Evolutionary conservation across 139 green algal genomes (phyloP).

Genomic region (Micromonas commoda): DNA sequence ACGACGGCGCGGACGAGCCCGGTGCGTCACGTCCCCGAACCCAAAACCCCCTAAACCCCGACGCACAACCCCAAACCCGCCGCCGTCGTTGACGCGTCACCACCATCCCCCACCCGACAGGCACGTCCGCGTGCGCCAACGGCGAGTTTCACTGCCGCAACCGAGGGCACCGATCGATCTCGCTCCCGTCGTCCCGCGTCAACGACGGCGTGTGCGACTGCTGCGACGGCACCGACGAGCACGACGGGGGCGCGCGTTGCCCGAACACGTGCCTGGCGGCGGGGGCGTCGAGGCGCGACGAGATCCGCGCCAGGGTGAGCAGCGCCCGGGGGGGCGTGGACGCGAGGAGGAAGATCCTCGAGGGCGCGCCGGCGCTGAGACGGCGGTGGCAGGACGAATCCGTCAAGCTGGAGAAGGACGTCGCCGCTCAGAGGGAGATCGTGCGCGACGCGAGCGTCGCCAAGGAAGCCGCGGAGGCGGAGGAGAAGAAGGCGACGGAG

Average conservation of each 20-base stretch:
- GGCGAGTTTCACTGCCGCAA: conserved; percentile 25
- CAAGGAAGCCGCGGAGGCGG: background rate
- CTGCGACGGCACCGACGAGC: conserved; percentile 35
- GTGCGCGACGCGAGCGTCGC: background rate
- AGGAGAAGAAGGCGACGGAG: background rate
- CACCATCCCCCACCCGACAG: no score
- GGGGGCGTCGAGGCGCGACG: background rate
- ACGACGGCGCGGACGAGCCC: conserved; percentile 34
- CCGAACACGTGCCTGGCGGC: conserved; percentile 5
- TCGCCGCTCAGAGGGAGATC: background rate
- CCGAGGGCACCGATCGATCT: background rate
- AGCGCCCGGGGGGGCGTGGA: background rate
- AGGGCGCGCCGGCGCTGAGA: background rate
- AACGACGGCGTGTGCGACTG: conserved; percentile 38
- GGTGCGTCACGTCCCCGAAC: no score
- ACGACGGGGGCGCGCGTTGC: background rate
- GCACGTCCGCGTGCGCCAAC: conserved; percentile 27
- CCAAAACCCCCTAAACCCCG: no score
- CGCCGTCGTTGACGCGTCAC: no score
- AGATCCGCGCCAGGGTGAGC: background rate
- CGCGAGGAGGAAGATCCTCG: background rate
- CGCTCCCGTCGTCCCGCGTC: conserved; percentile 10
- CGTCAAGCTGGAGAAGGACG: background rate
- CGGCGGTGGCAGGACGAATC: background rate
- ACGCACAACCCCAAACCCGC: no score